Percentiles rank a stretch among this genome's conserved stretches.
Conservation (phyloP, 2,329 filamentous ascomycete genomes). For the Aureobasidium sp. region DNA sequence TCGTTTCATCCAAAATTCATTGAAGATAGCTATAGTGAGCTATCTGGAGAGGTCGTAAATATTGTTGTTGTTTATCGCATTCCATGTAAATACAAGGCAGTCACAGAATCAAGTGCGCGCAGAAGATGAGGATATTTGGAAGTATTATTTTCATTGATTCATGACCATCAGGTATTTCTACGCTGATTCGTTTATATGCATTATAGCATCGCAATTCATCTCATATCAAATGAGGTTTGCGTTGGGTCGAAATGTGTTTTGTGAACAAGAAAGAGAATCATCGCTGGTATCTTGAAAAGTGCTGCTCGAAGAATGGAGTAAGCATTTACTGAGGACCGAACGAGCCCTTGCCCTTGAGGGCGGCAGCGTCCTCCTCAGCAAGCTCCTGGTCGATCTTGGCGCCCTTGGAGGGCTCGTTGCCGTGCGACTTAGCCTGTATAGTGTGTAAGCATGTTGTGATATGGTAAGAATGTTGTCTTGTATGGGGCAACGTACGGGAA, state of each 20-base stretch:
- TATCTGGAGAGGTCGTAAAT: no score
- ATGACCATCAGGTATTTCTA: slow-evolving; percentile 17
- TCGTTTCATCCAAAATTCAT: background rate
- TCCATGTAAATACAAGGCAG: background rate
- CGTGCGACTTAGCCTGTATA: slow-evolving; percentile 55
- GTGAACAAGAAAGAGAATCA: slow-evolving; percentile 12
- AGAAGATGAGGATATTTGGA: background rate
- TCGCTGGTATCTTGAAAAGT: background rate
- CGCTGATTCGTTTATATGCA: slow-evolving; percentile 14
- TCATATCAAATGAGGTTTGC: slow-evolving; percentile 9
- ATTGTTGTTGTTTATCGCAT: background rate
- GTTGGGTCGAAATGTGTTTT: slow-evolving; percentile 12
- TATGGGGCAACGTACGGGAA: slow-evolving; percentile 28
- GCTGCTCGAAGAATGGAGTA: background rate
- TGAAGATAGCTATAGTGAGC: background rate
- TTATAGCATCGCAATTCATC: slow-evolving; percentile 4
- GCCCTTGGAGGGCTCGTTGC: slow-evolving; percentile 66
- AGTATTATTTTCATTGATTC: slow-evolving; percentile 14
- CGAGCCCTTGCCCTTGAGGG: slow-evolving; percentile 54
- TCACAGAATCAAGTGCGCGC: background rate
- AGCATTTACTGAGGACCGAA: slow-evolving; percentile 27
- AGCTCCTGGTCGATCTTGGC: slow-evolving; percentile 66
- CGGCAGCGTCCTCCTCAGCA: slow-evolving; percentile 59
- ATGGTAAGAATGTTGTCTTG: background rate
- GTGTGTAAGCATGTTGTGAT: background rate